Evolutionary conservation across 1,284 basidiomycete species (phyloP).

Genomic region (Fomitopsis pinicola): DNA sequence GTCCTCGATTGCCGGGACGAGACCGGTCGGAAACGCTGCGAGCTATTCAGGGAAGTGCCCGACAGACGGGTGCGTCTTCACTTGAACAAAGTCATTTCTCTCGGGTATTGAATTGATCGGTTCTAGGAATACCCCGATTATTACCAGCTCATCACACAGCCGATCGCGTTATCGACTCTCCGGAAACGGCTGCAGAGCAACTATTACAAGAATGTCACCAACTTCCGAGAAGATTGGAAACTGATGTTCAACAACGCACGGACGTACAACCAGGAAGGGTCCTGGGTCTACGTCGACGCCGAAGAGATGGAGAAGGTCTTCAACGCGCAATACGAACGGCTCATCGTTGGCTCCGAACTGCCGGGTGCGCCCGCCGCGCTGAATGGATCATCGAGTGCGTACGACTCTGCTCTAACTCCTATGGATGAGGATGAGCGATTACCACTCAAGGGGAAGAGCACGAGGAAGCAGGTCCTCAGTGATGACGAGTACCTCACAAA

Average conservation of each 20-base stretch:
- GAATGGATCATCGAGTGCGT: conserved; percentile 35
- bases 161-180: conserved; percentile 87
- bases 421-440: conserved; percentile 74
- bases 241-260: conserved; percentile 94
- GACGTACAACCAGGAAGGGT: conserved; percentile 85
- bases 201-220: conserved; percentile 73
- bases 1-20: conserved; percentile 73
- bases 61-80: conserved; percentile 57
- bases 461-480: conserved; percentile 68
- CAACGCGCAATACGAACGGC: conserved; percentile 55
- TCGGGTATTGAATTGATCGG: not conserved
- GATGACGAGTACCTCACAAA: conserved; percentile 57
- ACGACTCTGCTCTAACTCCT: conserved; percentile 67
- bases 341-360: conserved; percentile 61
- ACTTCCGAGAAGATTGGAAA: conserved; percentile 79
- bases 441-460: conserved; percentile 46
- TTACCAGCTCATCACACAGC: conserved; percentile 58
- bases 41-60: conserved; percentile 79
- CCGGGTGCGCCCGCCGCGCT: conserved; percentile 55
- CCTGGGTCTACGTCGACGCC: conserved; percentile 92
- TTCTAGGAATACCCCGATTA: conserved; percentile 87
- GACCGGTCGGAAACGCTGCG: conserved; percentile 74
- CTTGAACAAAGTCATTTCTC: not conserved
- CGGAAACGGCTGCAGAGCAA: conserved; percentile 76
- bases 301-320: conserved; percentile 89